Conservation (phyloP, 768 basidiomycete species). For the Pleurotus sapidus region DNA sequence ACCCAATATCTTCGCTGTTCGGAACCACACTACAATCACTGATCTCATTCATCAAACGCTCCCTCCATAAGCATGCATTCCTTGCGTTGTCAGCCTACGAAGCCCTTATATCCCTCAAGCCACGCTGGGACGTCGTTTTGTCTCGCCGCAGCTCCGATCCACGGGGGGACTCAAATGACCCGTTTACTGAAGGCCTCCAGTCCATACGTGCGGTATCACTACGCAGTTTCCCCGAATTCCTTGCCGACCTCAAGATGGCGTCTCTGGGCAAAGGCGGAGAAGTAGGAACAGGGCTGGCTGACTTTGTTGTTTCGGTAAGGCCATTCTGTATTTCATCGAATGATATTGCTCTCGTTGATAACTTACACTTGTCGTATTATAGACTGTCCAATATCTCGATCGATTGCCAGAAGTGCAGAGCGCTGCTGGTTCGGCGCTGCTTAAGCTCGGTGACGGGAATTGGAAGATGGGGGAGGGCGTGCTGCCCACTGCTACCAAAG, state of each 20-base stretch:
- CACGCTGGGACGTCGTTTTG: conserved; percentile 67
- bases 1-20: conserved; percentile 65
- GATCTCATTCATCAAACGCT: conserved; percentile 65
- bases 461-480: conserved; percentile 92
- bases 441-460: conserved; percentile 80
- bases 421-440: conserved; percentile 63
- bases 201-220: conserved; percentile 66
- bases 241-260: conserved; percentile 74
- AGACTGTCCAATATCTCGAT: conserved; percentile 72
- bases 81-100: conserved; percentile 74
- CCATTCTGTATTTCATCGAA: too few species aligned
- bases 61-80: conserved; percentile 76
- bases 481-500: conserved; percentile 45
- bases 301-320: conserved; percentile 54
- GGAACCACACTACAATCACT: conserved; percentile 62
- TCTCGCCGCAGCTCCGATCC: conserved; percentile 41
- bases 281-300: conserved; percentile 60
- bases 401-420: conserved; percentile 66
- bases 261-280: conserved; percentile 55
- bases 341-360: too few species aligned
- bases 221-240: conserved; percentile 80
- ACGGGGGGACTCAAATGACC: conserved; percentile 51
- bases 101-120: conserved; percentile 51
- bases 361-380: conserved; percentile 4
- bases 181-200: conserved; percentile 68